phyloP scores from a whole-genome alignment of 768 basidiomycete genomes.

The Termitomyces sp. region DNA sequence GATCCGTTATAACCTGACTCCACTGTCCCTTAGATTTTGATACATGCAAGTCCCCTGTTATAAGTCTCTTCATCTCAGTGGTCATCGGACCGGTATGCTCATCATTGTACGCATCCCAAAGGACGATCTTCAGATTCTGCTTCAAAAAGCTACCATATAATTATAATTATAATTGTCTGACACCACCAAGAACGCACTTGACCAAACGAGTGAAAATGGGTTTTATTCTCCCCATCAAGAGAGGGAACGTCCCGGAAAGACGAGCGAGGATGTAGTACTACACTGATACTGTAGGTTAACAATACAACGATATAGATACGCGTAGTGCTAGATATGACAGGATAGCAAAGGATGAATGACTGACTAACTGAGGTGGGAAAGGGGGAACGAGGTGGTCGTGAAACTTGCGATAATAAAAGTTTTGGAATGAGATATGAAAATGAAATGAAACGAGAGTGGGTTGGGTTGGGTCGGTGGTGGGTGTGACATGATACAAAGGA shows the following conservation, averaged over 20 bases:
- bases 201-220: slow-evolving; percentile 4
- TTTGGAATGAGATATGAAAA: not conserved
- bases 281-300: slow-evolving; percentile 16
- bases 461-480: not conserved
- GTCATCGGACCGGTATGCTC: no score
- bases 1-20: no score
- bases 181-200: slow-evolving; percentile 11
- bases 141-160: no score
- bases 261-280: slow-evolving; percentile 10
- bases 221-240: slow-evolving; percentile 10
- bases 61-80: no score
- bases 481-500: slow-evolving; percentile 2
- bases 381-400: not conserved
- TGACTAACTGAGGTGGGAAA: not conserved
- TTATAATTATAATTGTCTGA: no score
- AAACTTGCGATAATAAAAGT: not conserved
- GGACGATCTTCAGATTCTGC: no score
- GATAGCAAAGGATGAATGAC: slow-evolving; percentile 4
- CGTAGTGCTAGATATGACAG: slow-evolving; percentile 17
- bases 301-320: slow-evolving; percentile 19
- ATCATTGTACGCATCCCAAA: no score
- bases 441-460: not conserved
- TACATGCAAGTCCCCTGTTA: no score
- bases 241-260: not conserved
- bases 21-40: no score